Evolutionary conservation across 2,329 filamentous ascomycete species (phyloP), one percentile per base, ranked within the genome.

Genomic region (Helotiales sp.): DNA sequence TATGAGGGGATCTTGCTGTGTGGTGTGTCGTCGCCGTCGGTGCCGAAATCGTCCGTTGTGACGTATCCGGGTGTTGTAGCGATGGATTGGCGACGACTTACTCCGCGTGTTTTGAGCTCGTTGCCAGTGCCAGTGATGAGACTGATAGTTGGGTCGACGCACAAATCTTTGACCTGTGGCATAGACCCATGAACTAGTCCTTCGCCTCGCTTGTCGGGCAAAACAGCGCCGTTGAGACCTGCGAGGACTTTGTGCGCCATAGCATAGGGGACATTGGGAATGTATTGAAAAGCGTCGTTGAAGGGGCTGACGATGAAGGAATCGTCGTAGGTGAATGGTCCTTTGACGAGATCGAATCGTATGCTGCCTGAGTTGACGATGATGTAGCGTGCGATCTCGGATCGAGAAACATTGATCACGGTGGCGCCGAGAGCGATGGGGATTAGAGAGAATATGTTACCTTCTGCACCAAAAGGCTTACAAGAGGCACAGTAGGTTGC

Each of bases 311-410:
- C 86, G 47, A 93, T 89, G 77, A 89, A 97, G 0, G 91, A 92
- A 6, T 90, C 90, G 76, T 98, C 95, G 45, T 89, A 88, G 0
- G 95, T 97, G 76, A 97, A 97, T 0, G 89, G 84, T 0, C 95
- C 95, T 77, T 94, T 88, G 83, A 97, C 96, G 67, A 98, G 91
- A 78, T 98, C 95, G 78, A 98, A 98, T 24, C 95, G 91, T 69
- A 98, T 89, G 6, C 91, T 92, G 32, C 95, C 95, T 0, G 93
- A 97, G 79, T 98, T 98, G 65, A 92, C 83, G 65, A 97, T 87
- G 45, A 90, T 88, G 15, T 97, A 81, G 3, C 88, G 85, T 6
- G 93, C 84, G 52, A 85, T 84, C 60, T 89, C 84, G 13, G 84
- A 81, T 2, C 90, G 84, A 32, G 83, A 80, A 37, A 85, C 75